Conservation (phyloP, 78 protist genomes). For the Dictyostelium firmibasis region DNA sequence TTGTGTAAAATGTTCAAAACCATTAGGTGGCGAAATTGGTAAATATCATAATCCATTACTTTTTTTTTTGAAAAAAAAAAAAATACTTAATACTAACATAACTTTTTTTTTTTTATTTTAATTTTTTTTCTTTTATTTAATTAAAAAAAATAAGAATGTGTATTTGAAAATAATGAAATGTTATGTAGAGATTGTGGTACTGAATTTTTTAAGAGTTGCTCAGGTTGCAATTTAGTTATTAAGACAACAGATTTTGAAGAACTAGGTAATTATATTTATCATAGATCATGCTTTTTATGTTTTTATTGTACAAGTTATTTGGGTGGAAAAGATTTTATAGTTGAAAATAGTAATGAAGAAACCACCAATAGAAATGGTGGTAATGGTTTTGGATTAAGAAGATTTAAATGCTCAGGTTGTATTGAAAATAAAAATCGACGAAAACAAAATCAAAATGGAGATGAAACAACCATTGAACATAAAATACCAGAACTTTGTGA, state of each 20-base stretch:
- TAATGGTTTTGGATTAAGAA: background rate
- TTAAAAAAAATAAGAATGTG: background rate
- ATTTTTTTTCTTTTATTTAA: too few species aligned
- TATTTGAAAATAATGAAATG: constrained; percentile 47
- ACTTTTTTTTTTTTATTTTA: background rate
- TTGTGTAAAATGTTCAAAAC: constrained; percentile 24
- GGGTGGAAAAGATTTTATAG: constrained; percentile 22
- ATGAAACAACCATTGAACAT: background rate
- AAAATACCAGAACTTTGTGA: background rate
- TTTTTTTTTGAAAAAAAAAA: background rate
- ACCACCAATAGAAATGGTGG: background rate
- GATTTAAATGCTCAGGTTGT: background rate
- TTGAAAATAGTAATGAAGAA: background rate
- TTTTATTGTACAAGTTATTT: constrained; percentile 1
- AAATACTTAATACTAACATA: background rate
- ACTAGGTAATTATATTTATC: constrained; percentile 41
- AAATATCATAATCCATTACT: background rate
- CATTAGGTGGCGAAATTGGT: constrained; percentile 26
- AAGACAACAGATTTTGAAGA: constrained; percentile 66
- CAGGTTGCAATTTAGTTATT: constrained; percentile 42
- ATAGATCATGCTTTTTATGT: constrained; percentile 48
- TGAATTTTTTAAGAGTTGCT: constrained; percentile 55
- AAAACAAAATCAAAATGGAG: background rate
- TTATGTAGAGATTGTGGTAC: constrained; percentile 35
- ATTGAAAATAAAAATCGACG: background rate